A percentile compares a stretch with the other conserved stretches of the same genome.
These are phyloP conservation scores for Candida namnaoensis DNA, from an alignment of 805 yeast species.

Conservation along the genomic window DNA sequence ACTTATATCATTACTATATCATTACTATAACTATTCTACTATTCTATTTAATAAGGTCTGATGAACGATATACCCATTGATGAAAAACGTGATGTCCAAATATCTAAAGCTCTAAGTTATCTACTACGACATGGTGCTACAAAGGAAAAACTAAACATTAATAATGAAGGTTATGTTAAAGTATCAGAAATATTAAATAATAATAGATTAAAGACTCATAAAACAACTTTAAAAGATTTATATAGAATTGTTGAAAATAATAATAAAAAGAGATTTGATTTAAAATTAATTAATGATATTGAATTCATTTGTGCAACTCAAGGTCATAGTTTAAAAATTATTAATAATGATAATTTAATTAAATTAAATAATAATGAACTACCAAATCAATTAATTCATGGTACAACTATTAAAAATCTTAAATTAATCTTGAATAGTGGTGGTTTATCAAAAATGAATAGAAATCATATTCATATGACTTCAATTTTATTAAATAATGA, in stretches of 20 bases:
- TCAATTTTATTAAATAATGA: slow-evolving; percentile 37
- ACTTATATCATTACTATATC: too few relatives aligned
- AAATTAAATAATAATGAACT: slow-evolving; percentile 27
- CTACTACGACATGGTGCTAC: slow-evolving; percentile 82
- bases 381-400: slow-evolving; percentile 64
- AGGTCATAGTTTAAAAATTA: slow-evolving; percentile 66
- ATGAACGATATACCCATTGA: too few relatives aligned
- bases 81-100: slow-evolving; percentile 35
- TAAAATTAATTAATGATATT: slow-evolving; percentile 24
- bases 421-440: slow-evolving; percentile 37
- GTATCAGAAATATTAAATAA: slow-evolving; percentile 46
- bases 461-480: slow-evolving; percentile 87
- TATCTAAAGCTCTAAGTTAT: slow-evolving; percentile 71
- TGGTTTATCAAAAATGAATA: slow-evolving; percentile 57
- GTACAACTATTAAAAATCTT: slow-evolving; percentile 52
- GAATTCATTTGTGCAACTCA: slow-evolving; percentile 75
- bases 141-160: slow-evolving; percentile 57
- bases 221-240: slow-evolving; percentile 50
- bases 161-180: slow-evolving; percentile 56
- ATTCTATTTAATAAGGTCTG: too few relatives aligned
- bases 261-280: slow-evolving; percentile 61
- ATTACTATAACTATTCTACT: too few relatives aligned
- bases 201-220: slow-evolving; percentile 46
- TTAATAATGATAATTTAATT: slow-evolving; percentile 32
- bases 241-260: slow-evolving; percentile 52